Evolutionary conservation across 306 rosid species (phyloP), one percentile per base, ranked within the genome.

Genomic region (Echinosophora koreensis): DNA sequence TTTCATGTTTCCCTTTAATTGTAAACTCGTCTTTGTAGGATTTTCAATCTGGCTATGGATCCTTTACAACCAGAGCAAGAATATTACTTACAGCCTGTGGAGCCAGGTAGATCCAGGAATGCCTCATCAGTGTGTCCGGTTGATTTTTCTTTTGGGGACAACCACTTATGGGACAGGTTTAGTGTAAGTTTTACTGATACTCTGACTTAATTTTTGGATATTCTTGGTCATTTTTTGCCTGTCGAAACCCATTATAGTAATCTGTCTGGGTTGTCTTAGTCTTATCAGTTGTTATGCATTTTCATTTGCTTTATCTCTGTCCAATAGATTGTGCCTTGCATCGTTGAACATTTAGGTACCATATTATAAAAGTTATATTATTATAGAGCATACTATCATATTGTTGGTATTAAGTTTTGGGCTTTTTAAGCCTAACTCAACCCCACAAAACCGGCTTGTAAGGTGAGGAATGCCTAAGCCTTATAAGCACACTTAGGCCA

Each of bases 81-180:
- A 74, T 95, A 90, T 78, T 95, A 88, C 85, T 87, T 95, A 68
- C 99, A 95, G 86, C 94, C 99, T 47, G 77, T 84, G 34, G 89
- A 85, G 84, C 88, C 88, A 49, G 96, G 97, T 74, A 85, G 87
- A 84, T 90, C 89, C 41, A 89, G 87, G 83, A 90, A 66, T 84
- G 97, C 97, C 72, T 83, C 99, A 66, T 92, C 97, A 71, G 82
- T 92, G 82, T 91, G 96, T 80, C 96, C 98, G 0, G 96, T 87
- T 73, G 97, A 89, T 81, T 95, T 95, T 87, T 92, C 96, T 69
- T 95, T 92, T 88, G 99, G 99, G 47, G 92, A 90, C 17, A 96
- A 88, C 66, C 99, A 95, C 87, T 85, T 95, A 82, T 95, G 99
- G 99, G 99, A 95, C 84, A 85, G 82, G 69, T 91, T 95, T 76